phyloP scores from a whole-genome alignment of 2,329 filamentous ascomycete species.

The Aspergillus neotritici region DNA sequence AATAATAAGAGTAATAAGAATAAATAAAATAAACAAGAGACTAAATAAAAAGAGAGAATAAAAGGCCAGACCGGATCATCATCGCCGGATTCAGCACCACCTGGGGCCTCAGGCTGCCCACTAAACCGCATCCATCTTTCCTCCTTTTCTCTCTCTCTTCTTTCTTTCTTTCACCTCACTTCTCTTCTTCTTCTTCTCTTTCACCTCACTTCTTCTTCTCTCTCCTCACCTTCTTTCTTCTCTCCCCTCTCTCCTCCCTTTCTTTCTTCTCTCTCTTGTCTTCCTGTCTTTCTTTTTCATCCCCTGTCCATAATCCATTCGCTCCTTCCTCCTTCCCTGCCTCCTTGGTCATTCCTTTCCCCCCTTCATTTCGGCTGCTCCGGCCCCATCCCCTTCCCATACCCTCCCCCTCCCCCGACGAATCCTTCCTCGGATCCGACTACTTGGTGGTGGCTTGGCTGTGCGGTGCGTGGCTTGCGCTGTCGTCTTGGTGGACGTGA shows the following conservation, averaged over 20 bases:
- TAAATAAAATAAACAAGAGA: neutral
- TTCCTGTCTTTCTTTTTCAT: conserved; percentile 9
- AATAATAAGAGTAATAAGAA: no score
- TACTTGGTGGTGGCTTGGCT: no score
- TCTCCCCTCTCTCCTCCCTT: conserved; percentile 5
- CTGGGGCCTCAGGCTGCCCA: conserved; percentile 5
- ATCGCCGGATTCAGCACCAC: conserved; percentile 1
- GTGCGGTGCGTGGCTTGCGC: no score
- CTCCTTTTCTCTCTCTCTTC: conserved; percentile 7
- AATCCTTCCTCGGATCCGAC: neutral
- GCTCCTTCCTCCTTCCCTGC: neutral
- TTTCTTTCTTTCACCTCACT: conserved; percentile 8
- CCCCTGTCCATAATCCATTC: conserved; percentile 4
- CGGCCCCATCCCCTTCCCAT: neutral
- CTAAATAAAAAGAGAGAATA: conserved; percentile 5
- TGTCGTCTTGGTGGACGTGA: no score
- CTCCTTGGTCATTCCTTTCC: neutral
- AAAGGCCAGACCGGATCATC: neutral
- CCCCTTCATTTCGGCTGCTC: neutral
- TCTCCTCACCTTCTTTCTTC: conserved; percentile 9
- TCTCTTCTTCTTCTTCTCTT: conserved; percentile 4
- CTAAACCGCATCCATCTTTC: conserved; percentile 3
- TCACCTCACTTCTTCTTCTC: conserved; percentile 8
- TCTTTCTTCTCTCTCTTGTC: conserved; percentile 8
- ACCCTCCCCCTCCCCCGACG: neutral